Conservation (phyloP, 306 rosid genomes). For the Cicer cuneatum region DNA sequence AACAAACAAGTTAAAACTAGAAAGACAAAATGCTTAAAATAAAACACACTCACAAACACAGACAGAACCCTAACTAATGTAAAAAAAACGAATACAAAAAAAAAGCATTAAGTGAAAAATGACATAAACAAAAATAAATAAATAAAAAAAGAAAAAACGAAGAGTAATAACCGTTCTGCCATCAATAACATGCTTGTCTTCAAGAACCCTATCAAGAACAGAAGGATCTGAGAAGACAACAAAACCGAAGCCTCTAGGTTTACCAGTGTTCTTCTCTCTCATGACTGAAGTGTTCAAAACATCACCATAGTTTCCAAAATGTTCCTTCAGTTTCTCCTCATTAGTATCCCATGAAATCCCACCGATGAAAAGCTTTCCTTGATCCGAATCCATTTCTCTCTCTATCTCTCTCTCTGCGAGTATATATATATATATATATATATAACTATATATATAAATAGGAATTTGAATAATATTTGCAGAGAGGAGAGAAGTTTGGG, state of each 20-base stretch:
- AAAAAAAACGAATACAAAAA: neutral
- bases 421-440: neutral
- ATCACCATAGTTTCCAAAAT: slow-evolving; percentile 81
- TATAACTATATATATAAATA: neutral
- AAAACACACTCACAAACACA: neutral
- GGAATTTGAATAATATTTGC: slow-evolving; percentile 2
- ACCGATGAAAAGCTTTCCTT: slow-evolving; percentile 91
- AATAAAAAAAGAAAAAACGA: neutral
- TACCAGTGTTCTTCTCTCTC: slow-evolving; percentile 83
- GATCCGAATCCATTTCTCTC: slow-evolving; percentile 88
- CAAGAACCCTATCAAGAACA: slow-evolving; percentile 86
- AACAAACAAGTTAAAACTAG: slow-evolving; percentile 4
- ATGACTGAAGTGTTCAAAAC: slow-evolving; percentile 82
- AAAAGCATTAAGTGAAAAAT: neutral
- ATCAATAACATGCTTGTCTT: slow-evolving; percentile 84
- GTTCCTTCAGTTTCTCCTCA: slow-evolving; percentile 88
- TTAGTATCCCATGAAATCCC: slow-evolving; percentile 97
- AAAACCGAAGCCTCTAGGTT: slow-evolving; percentile 90
- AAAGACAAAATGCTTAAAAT: neutral
- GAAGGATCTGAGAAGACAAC: slow-evolving; percentile 91
- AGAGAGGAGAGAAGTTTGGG: slow-evolving; percentile 7
- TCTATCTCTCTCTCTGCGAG: slow-evolving; percentile 6
- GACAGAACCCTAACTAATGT: neutral
- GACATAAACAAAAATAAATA: no score
- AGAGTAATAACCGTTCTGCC: slow-evolving; percentile 75